A percentile compares a stretch with the other conserved stretches of the same genome.
Evolutionary conservation across 257 asterid species (phyloP).

Genomic region (Fraxinus anomala): DNA sequence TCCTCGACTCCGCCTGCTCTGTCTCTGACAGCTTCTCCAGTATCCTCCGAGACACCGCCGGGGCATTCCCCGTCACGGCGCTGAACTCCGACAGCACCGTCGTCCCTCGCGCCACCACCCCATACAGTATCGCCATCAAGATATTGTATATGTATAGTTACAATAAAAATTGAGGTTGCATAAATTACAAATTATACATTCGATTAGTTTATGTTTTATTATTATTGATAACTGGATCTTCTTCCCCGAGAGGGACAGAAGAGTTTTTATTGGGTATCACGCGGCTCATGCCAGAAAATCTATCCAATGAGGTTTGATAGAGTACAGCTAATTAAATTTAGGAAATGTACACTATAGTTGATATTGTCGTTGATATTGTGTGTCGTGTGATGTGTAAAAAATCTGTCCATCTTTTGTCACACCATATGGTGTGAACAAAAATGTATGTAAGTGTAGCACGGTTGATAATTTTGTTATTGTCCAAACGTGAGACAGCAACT

Average conservation of each 20-base stretch:
- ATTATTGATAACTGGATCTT: background rate
- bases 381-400: too few species aligned
- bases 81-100: conserved; percentile 96
- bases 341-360: too few species aligned
- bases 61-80: conserved; percentile 94
- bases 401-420: too few species aligned
- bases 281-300: background rate
- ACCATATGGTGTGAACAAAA: too few species aligned
- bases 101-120: conserved; percentile 90
- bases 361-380: too few species aligned
- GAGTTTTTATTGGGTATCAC: background rate
- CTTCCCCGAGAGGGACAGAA: background rate
- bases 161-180: background rate
- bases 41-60: conserved; percentile 88
- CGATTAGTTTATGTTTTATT: background rate
- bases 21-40: conserved; percentile 75
- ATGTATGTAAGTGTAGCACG: too few species aligned
- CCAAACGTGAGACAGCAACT: too few species aligned
- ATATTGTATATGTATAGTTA: background rate
- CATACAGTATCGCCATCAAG: conserved; percentile 88
- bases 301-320: too few species aligned
- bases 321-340: background rate
- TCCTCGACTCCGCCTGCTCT: conserved; percentile 72
- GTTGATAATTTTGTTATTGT: too few species aligned
- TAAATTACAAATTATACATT: background rate